Conservation (phyloP, 116 monocot genomes). For the Trichopus zeylanicus region DNA sequence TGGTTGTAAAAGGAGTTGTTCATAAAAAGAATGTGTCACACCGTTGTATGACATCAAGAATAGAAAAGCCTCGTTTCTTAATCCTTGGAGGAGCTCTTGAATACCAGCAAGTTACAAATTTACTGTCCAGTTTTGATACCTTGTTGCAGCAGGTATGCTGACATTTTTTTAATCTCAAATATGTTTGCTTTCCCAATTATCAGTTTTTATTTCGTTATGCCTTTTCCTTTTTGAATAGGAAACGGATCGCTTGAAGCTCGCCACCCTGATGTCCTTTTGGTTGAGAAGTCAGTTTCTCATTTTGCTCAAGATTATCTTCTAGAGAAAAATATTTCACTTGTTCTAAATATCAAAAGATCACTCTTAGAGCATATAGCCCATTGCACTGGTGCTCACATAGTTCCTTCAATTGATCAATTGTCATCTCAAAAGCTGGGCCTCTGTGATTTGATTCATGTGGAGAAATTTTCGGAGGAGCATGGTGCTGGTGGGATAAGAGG, state of each 20-base stretch:
- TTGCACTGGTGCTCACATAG: slow-evolving; percentile 91
- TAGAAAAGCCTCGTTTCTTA: slow-evolving; percentile 69
- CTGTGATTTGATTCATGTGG: slow-evolving; percentile 75
- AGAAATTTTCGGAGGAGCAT: slow-evolving; percentile 71
- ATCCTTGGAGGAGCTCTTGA: slow-evolving; percentile 96
- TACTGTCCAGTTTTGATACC: slow-evolving; percentile 87
- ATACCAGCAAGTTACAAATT: slow-evolving; percentile 77
- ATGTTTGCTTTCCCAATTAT: neutral
- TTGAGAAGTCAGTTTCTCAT: slow-evolving; percentile 90
- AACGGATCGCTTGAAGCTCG: slow-evolving; percentile 91
- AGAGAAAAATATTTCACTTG: slow-evolving; percentile 76
- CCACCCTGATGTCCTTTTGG: slow-evolving; percentile 69
- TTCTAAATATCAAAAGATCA: slow-evolving; percentile 80
- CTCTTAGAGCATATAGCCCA: slow-evolving; percentile 77
- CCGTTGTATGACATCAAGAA: slow-evolving; percentile 70
- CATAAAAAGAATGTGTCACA: slow-evolving; percentile 92
- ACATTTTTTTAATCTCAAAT: neutral
- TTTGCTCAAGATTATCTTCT: slow-evolving; percentile 89
- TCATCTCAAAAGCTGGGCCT: slow-evolving; percentile 64
- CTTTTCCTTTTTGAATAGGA: slow-evolving; percentile 37
- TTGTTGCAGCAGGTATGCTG: slow-evolving; percentile 71
- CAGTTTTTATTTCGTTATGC: neutral
- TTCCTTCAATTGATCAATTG: slow-evolving; percentile 84
- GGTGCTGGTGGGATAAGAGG: slow-evolving; percentile 22
- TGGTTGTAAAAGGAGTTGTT: slow-evolving; percentile 82